Evolutionary conservation across 148 eudicot genomes (phyloP).

Genomic region (Rhododendron kiyosumense): DNA sequence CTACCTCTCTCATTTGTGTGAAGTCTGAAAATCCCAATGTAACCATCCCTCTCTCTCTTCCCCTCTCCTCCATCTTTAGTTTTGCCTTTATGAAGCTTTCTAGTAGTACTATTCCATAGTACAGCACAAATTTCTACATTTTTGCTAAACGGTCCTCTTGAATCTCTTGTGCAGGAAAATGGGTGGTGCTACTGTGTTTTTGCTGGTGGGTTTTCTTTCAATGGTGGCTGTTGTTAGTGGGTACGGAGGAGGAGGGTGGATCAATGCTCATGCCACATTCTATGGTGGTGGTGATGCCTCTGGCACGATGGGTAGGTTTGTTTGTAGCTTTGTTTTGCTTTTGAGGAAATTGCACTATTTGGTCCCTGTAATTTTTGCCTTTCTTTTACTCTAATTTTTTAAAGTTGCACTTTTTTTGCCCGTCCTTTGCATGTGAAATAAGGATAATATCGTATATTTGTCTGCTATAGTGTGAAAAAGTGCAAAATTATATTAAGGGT

Average conservation of each 20-base stretch:
- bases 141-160: background rate
- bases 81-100: background rate
- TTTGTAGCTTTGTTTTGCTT: background rate
- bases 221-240: conserved; percentile 34
- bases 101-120: background rate
- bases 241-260: conserved; percentile 48
- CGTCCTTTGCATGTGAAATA: background rate
- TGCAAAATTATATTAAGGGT: background rate
- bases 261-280: conserved; percentile 67
- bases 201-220: conserved; percentile 41
- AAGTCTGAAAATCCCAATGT: background rate
- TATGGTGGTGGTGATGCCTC: conserved; percentile 76
- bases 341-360: background rate
- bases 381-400: background rate
- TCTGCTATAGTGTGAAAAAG: too few species aligned
- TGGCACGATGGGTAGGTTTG: conserved; percentile 58
- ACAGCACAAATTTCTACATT: background rate
- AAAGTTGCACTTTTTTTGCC: background rate
- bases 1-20: background rate
- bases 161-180: conserved; percentile 42
- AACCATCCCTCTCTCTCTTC: background rate
- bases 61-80: background rate
- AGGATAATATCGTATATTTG: too few species aligned
- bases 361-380: background rate
- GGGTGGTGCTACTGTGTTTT: conserved; percentile 27